These are phyloP conservation scores for Fraxinus paxiana DNA, from an alignment of 305 asterid species.

Conservation along the genomic window DNA sequence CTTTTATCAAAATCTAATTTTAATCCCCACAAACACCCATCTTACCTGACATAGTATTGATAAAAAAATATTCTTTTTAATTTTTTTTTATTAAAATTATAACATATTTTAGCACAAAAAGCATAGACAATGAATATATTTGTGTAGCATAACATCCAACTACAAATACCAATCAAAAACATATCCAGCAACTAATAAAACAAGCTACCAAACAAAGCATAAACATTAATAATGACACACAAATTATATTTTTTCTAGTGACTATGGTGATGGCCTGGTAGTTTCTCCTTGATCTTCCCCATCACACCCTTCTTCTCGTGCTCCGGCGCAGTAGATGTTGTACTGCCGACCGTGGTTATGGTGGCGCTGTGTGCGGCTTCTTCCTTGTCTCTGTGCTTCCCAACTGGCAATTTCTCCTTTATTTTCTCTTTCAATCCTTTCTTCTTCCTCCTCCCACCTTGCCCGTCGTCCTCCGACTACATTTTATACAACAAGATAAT, in stretches of 20 bases:
- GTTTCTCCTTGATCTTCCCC: constrained; percentile 72
- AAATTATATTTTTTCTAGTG: not conserved
- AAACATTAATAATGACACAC: not conserved
- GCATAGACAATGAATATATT: too few species aligned
- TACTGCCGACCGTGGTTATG: not conserved
- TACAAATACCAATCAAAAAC: too few species aligned
- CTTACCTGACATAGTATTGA: too few species aligned
- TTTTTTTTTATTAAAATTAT: too few species aligned
- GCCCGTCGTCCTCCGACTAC: constrained; percentile 73
- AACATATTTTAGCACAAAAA: too few species aligned
- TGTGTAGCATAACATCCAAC: too few species aligned
- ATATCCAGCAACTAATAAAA: too few species aligned
- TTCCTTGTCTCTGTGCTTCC: constrained; percentile 35
- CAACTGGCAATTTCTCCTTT: constrained; percentile 56
- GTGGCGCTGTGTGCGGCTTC: constrained; percentile 37
- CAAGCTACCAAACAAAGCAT: not conserved
- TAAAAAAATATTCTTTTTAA: too few species aligned
- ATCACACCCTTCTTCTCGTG: constrained; percentile 73
- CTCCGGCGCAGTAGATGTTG: constrained; percentile 21
- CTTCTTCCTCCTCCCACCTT: constrained; percentile 61
- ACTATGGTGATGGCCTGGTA: constrained; percentile 56
- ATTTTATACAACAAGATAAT: not conserved
- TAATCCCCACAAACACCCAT: too few species aligned
- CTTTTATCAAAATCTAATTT: too few species aligned
- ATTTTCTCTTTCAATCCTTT: constrained; percentile 61